Evolutionary conservation across 495 filamentous ascomycete genomes (phyloP), one percentile per base, ranked within the genome.

Genomic region (Neurospora sp.): DNA sequence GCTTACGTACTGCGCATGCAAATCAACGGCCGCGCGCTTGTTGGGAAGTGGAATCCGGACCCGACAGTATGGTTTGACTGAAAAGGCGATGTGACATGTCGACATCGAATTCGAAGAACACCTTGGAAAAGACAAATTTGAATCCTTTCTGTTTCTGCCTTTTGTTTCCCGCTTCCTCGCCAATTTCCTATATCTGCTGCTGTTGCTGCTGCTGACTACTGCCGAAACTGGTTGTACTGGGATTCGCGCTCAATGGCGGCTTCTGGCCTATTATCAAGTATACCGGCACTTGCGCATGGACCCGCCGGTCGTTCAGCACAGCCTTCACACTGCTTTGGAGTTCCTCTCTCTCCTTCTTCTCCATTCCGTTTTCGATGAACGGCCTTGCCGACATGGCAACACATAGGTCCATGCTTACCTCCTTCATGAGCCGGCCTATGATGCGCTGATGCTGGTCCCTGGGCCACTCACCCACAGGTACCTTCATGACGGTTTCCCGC

Each of bases 391-490:
- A 86, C 75, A 90, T 84, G 8, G 88, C 87, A 38, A 84, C 79
- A 54, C 88, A 77, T 43, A 89, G 87, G 76, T 89, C 85, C 13
- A 89, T 70, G 37, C 86, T 71, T 45, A 89, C 85, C 76, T 86
- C 87, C 72, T 82, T 80, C 36, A 81, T 80, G 62, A 81, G 83
- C 69, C 84, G 74, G 4, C 90, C 90, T n/a, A 92, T 85, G 75
- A 86, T 81, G 71, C 89, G 87, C 76, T 89, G 77, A 31, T 82
- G 81, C n/a, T 80, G 77, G 70, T 92, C 87, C 37, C 80, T 83
- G 4, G 88, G 81, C 91, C 91, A 92, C 10, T 85, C 82, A 7
- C 89, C 89, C 39, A 91, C 76, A 0, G 90, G 91, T 74, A 90
- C 79, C 72, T 90, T 86, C 70, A 85, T 90, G 1, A 82, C 74